A percentile compares a stretch with the other conserved stretches of the same genome.
Conservation (phyloP, 2,329 filamentous ascomycete genomes). For the Plectosphaerella sp. region DNA sequence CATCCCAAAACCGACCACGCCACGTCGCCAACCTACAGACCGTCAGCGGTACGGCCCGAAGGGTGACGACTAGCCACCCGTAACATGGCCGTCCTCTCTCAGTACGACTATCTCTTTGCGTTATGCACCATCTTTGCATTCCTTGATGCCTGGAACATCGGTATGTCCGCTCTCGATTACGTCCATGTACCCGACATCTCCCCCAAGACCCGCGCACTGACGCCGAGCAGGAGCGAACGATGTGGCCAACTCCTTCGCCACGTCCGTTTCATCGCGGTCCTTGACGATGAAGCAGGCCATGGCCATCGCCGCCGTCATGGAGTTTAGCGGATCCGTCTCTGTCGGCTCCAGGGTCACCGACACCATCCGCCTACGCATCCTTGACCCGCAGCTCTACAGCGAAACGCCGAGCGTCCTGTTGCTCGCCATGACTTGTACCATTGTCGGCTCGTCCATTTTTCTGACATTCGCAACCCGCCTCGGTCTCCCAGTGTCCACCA, state of each 20-base stretch:
- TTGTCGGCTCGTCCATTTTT: slow-evolving; percentile 45
- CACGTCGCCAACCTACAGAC: too few relatives aligned
- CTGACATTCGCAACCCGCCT: slow-evolving; percentile 46
- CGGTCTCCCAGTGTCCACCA: slow-evolving; percentile 50
- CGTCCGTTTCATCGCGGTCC: slow-evolving; percentile 40
- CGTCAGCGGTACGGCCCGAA: too few relatives aligned
- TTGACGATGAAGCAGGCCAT: slow-evolving; percentile 42
- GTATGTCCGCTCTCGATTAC: slow-evolving; percentile 18
- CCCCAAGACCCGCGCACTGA: not conserved
- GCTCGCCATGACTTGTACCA: slow-evolving; percentile 50
- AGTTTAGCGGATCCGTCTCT: slow-evolving; percentile 37
- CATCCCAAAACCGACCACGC: too few relatives aligned
- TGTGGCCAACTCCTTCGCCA: slow-evolving; percentile 44
- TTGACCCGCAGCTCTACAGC: slow-evolving; percentile 37
- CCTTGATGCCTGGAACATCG: slow-evolving; percentile 57
- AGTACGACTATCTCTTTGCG: slow-evolving; percentile 54
- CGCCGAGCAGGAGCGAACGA: slow-evolving; percentile 37
- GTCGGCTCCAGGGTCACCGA: slow-evolving; percentile 32
- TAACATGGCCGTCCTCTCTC: slow-evolving; percentile 30
- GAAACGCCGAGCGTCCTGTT: slow-evolving; percentile 42
- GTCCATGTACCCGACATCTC: too few relatives aligned
- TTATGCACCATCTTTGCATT: slow-evolving; percentile 52
- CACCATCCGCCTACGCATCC: slow-evolving; percentile 42
- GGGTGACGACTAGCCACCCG: too few relatives aligned
- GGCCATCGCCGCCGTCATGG: slow-evolving; percentile 35